Evolutionary conservation across 164 flowering plant genomes (phyloP).

Genomic region (Hamamelis virginiana): DNA sequence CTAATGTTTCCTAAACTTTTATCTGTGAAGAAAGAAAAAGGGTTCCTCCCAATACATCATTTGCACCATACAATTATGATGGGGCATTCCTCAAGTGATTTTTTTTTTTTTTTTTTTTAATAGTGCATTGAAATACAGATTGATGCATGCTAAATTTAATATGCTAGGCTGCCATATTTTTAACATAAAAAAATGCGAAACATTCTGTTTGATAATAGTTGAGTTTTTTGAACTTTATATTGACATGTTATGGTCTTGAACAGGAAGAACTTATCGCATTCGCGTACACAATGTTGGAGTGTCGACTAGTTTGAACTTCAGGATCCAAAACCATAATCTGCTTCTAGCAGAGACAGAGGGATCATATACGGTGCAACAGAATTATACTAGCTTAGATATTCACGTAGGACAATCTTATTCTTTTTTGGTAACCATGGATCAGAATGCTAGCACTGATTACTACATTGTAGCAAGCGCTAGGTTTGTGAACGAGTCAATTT

Average conservation of each 20-base stretch:
- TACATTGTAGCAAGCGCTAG: conserved; percentile 97
- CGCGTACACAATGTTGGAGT: conserved; percentile 93
- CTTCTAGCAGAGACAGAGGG: conserved; percentile 91
- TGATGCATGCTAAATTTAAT: not conserved
- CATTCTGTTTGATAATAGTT: not conserved
- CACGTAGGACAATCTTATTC: conserved; percentile 99
- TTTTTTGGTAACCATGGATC: conserved; percentile 92
- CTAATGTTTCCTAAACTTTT: not conserved
- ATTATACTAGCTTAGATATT: conserved; percentile 88
- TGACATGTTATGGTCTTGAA: conserved; percentile 14
- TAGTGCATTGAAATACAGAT: not conserved
- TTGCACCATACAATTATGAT: too few relatives aligned
- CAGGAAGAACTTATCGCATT: conserved; percentile 93
- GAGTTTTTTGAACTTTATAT: not conserved
- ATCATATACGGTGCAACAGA: conserved; percentile 90
- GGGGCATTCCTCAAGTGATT: too few relatives aligned
- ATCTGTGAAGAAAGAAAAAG: not conserved
- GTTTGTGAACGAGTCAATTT: conserved; percentile 76
- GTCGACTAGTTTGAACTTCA: conserved; percentile 90
- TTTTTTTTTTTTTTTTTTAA: too few relatives aligned
- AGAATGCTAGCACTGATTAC: conserved; percentile 90
- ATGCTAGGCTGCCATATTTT: not conserved
- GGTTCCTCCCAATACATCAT: too few relatives aligned
- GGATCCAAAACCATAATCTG: conserved; percentile 84
- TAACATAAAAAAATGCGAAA: not conserved